Evolutionary conservation across 2,329 filamentous ascomycete species (phyloP), one percentile per base, ranked within the genome.

Genomic region (Pseudogymnoascus sp.): DNA sequence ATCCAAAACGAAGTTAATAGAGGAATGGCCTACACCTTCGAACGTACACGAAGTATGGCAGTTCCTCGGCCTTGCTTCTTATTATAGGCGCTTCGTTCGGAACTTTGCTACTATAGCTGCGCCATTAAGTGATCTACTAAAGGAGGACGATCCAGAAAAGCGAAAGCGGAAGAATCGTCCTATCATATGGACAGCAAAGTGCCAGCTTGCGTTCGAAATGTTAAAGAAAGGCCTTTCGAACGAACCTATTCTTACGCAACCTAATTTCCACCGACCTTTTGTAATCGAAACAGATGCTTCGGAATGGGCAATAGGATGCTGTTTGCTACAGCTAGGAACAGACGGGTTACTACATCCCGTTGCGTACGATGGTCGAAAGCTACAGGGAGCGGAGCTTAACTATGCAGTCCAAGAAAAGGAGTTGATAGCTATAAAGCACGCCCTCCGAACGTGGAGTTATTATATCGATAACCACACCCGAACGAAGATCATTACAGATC

Each of bases 371-470:
- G 19, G 19, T 46, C 7, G 15, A 9, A 46, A 46, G 40, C 11
- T 46, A 17, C 11, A 19, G 5, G 17, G 17, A 17, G 40, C 40
- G 2, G 64, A 69, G 56, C 42, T 61, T 19, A 76, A 75, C 64
- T 76, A 76, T 64, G 53, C 72, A n/a, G 74, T 75, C 10, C 68
- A 75, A 60, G 66, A 76, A 60, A 74, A 76, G 61, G 73, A 76
- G 67, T 66, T 77, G 0, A 40, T 76, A 3, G 72, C 72, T 1
- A 72, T 77, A 33, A 33, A 33, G 31, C 31, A 33, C 9, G 9
- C 31, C 7, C 31, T 33, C 4, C 9, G 9, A 33, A 33, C 31
- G 31, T 33, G 9, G 31, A 33, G 31, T 33, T 33, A 33, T 33
- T 33, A 33, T 11, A 33, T 33, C 7, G 9, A 33, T 33, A 33